Conservation (phyloP, 1,139 yeast species). For the Zygosaccharomyces sapae region DNA sequence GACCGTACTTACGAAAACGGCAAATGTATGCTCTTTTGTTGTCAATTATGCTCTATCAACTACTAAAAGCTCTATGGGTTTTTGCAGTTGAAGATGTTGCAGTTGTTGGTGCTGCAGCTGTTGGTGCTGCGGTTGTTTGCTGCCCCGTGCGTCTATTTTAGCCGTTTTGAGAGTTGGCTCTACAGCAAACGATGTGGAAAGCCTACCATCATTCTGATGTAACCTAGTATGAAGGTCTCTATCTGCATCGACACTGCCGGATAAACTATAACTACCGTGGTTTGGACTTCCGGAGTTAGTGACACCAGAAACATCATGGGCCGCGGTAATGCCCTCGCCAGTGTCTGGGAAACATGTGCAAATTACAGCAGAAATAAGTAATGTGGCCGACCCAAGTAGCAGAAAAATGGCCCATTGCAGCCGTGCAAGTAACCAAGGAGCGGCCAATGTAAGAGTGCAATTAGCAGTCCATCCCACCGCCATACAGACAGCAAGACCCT, state of each 20-base stretch:
- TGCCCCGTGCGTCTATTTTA: neutral
- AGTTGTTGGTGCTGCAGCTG: neutral
- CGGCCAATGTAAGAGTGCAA: constrained; percentile 40
- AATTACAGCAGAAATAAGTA: constrained; percentile 36
- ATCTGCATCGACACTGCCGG: too few relatives aligned
- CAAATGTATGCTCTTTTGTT: too few relatives aligned
- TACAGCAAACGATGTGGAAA: too few relatives aligned
- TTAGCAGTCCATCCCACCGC: constrained; percentile 51
- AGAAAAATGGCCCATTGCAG: constrained; percentile 46
- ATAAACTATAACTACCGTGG: too few relatives aligned
- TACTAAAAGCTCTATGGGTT: neutral
- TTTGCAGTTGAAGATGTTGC: neutral
- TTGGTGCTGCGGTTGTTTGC: neutral
- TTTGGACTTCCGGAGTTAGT: neutral
- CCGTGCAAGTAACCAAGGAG: constrained; percentile 43
- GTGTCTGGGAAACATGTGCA: constrained; percentile 46
- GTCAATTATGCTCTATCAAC: neutral
- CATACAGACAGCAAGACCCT: constrained; percentile 53
- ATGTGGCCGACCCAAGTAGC: constrained; percentile 40
- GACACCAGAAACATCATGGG: too few relatives aligned
- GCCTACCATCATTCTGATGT: too few relatives aligned
- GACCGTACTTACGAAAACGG: too few relatives aligned
- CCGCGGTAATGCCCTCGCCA: constrained; percentile 18
- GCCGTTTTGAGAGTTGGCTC: neutral
- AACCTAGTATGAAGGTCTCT: too few relatives aligned